phyloP scores from a whole-genome alignment of 306 rosid genomes.

The Nissolia schottii region DNA sequence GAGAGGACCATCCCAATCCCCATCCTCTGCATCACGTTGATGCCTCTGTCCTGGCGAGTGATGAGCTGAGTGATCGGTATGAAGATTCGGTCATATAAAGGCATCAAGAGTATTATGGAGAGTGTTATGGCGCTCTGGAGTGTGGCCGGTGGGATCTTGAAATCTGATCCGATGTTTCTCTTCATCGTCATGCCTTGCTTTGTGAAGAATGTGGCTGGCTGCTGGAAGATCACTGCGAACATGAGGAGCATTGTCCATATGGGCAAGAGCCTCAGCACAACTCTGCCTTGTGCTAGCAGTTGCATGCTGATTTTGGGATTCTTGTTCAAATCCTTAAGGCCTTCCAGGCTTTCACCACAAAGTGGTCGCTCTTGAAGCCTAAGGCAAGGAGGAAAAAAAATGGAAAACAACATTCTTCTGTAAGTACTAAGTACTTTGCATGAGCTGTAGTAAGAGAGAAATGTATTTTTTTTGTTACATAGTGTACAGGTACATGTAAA shows the following conservation, averaged over 20 bases:
- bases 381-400: background rate
- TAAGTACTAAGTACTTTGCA: background rate
- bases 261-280: conserved; percentile 61
- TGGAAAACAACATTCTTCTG: background rate
- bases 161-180: conserved; percentile 60
- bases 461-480: too few species aligned
- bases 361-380: conserved; percentile 89
- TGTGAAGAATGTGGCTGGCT: conserved; percentile 85
- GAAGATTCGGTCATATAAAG: conserved; percentile 60
- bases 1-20: conserved; percentile 95
- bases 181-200: conserved; percentile 98
- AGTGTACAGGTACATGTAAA: too few species aligned
- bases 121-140: conserved; percentile 75
- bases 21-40: conserved; percentile 83
- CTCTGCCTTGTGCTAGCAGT: conserved; percentile 41
- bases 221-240: conserved; percentile 92
- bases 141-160: conserved; percentile 94
- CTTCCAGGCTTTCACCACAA: conserved; percentile 46
- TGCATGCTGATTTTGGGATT: conserved; percentile 28
- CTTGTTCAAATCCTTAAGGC: conserved; percentile 28
- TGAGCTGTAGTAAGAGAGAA: too few species aligned
- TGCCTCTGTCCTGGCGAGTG: conserved; percentile 54
- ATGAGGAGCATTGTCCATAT: conserved; percentile 91
- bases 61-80: conserved; percentile 64
- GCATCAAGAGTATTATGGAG: conserved; percentile 82